phyloP scores from a whole-genome alignment of 208 protist species.

The Acanthamoeba triangularis region DNA sequence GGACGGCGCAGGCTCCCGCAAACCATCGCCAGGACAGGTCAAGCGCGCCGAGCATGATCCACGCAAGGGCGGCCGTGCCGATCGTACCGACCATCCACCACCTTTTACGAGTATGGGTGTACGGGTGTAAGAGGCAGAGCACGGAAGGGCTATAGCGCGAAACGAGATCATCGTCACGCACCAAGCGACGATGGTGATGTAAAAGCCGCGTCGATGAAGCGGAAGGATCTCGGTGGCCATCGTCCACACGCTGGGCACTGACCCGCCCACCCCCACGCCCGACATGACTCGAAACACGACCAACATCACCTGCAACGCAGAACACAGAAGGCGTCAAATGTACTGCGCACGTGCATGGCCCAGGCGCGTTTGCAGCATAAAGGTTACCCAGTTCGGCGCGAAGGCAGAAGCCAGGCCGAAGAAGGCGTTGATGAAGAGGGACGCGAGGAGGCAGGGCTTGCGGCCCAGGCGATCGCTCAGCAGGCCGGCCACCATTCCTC shows the following conservation, averaged over 20 bases:
- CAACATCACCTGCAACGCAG: neutral
- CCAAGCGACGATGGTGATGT: constrained; percentile 77
- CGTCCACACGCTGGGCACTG: constrained; percentile 79
- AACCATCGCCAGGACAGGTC: constrained; percentile 67
- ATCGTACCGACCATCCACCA: constrained; percentile 80
- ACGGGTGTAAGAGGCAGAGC: too few species aligned
- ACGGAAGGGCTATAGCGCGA: too few species aligned
- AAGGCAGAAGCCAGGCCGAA: constrained; percentile 69
- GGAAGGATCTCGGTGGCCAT: constrained; percentile 75
- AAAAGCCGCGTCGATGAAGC: constrained; percentile 71
- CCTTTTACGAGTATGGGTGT: neutral
- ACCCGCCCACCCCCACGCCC: constrained; percentile 79
- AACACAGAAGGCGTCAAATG: neutral
- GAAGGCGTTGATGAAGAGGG: constrained; percentile 73
- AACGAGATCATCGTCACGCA: neutral
- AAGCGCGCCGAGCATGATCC: constrained; percentile 70
- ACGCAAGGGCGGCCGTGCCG: constrained; percentile 51
- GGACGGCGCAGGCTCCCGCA: neutral
- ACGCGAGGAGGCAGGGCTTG: constrained; percentile 63
- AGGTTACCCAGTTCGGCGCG: neutral
- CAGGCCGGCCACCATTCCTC: constrained; percentile 66
- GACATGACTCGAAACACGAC: constrained; percentile 69
- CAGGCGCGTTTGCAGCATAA: neutral
- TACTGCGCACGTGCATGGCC: neutral
- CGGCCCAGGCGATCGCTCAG: constrained; percentile 67